Base-by-base conservation (phyloP, 768 basidiomycete species). In the Pulveroboletus ravenelii region DNA sequence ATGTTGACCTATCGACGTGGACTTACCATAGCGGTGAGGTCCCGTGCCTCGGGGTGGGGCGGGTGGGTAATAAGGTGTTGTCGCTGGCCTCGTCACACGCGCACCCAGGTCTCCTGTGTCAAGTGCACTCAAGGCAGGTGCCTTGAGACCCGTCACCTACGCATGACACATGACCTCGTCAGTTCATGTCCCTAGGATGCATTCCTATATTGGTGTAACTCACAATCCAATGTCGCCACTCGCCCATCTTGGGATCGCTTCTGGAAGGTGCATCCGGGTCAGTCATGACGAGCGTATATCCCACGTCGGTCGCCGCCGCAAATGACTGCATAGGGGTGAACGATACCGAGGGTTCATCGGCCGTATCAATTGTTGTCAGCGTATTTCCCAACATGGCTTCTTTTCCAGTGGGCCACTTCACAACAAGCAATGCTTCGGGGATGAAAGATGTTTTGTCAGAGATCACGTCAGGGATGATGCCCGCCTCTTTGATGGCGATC, bases 141-240 rank as follows among this genome's bases (percentile, higher is more conserved):
- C 58, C 44, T 72, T 72, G 40, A 74, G 59, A 20, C 74, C 73
- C 10, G 72, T 72, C 27, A 70, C 59, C 73, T 74, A 23, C 10
- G n/a, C 10, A 41, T 1, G 23, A 34, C 48, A 6, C 31, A 36
- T 3, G 5, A 45, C 20, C 5, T 14, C 35, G 30, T 61, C 31
- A 41, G 35, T 20, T 42, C 41, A 37, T 14, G 3, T 15, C 8
- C 5, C 23, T 10, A 3, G 14, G 31, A 13, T 29, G 10, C 35
- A 25, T 41, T 18, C 6, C 18, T 34, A 29, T 13, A 27, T 2
- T n/a, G 12, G 15, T 20, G 30, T 13, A 1, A 57, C 73, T 61
- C 53, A 81, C 78, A 32, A 82, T 65, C 80, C 79, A 81, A 50
- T 82, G 81, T 40, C 80, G 71, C 70, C 78, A 82, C 52, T 80